Evolutionary conservation across 768 basidiomycete species (phyloP).

Genomic region (Calocybe gangraenosa): DNA sequence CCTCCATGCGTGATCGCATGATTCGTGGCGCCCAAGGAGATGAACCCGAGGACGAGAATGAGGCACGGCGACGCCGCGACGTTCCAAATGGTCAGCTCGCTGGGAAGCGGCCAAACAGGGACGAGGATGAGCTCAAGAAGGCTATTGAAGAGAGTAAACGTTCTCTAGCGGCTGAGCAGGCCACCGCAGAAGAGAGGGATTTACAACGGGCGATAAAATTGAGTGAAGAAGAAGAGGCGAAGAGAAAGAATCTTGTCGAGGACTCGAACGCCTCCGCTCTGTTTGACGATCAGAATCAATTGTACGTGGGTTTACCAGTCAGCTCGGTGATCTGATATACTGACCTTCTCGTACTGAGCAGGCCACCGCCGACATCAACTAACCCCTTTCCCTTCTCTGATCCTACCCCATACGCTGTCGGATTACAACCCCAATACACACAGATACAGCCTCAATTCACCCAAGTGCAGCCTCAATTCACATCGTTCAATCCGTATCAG

Average conservation of each 20-base stretch:
- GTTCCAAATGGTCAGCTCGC: constrained; percentile 16
- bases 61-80: constrained; percentile 33
- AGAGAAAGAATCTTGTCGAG: constrained; percentile 63
- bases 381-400: constrained; percentile 65
- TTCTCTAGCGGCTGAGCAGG: constrained; percentile 65
- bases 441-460: constrained; percentile 75
- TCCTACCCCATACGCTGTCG: constrained; percentile 53
- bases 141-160: constrained; percentile 92
- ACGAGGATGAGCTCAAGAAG: constrained; percentile 79
- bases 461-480: constrained; percentile 77
- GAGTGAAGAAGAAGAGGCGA: constrained; percentile 88
- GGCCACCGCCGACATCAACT: constrained; percentile 27
- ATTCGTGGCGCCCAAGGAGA: constrained; percentile 50
- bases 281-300: constrained; percentile 83
- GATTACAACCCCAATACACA: constrained; percentile 51
- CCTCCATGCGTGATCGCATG: constrained; percentile 95
- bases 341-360: constrained; percentile 24
- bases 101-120: constrained; percentile 35
- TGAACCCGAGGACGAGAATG: constrained; percentile 35
- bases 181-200: constrained; percentile 76
- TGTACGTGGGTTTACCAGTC: constrained; percentile 44
- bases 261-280: constrained; percentile 69
- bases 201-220: constrained; percentile 76
- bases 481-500: constrained; percentile 91
- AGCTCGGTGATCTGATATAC: constrained; percentile 6